These are phyloP conservation scores for Erodium texanum DNA, from an alignment of 441 rosid genomes.

Conservation along the genomic window DNA sequence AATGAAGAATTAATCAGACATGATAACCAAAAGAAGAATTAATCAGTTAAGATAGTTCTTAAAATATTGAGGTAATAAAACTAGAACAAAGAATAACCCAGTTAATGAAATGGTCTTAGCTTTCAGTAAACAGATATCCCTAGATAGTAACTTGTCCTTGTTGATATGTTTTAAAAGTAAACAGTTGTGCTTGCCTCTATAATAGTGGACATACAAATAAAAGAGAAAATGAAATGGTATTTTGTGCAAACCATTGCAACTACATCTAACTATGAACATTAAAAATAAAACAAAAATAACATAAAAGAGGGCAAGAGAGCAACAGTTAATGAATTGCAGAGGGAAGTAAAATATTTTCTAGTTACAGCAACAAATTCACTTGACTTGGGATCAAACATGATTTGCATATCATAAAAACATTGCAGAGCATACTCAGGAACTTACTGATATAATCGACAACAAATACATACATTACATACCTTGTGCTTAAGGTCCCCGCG, in stretches of 20 bases:
- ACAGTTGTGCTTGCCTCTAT: background rate
- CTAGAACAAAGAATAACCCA: background rate
- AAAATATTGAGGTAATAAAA: background rate
- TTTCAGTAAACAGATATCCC: background rate
- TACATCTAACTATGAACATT: too few species aligned
- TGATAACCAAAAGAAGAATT: background rate
- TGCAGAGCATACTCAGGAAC: too few species aligned
- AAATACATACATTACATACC: conserved; percentile 33
- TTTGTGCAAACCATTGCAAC: background rate
- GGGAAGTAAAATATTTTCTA: background rate
- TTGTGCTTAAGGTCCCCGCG: conserved; percentile 35
- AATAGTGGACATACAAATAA: background rate
- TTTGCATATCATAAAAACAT: too few species aligned
- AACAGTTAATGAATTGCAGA: background rate
- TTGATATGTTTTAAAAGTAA: background rate
- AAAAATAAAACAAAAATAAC: too few species aligned
- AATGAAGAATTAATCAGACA: background rate
- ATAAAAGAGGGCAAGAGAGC: too few species aligned
- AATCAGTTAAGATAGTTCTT: background rate
- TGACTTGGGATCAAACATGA: too few species aligned
- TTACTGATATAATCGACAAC: too few species aligned
- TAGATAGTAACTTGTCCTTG: background rate
- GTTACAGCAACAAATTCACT: too few species aligned
- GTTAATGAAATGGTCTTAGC: background rate
- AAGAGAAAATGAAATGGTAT: background rate